Evolutionary conservation across 257 asterid genomes (phyloP).

Genomic region (Primulina tabacum): DNA sequence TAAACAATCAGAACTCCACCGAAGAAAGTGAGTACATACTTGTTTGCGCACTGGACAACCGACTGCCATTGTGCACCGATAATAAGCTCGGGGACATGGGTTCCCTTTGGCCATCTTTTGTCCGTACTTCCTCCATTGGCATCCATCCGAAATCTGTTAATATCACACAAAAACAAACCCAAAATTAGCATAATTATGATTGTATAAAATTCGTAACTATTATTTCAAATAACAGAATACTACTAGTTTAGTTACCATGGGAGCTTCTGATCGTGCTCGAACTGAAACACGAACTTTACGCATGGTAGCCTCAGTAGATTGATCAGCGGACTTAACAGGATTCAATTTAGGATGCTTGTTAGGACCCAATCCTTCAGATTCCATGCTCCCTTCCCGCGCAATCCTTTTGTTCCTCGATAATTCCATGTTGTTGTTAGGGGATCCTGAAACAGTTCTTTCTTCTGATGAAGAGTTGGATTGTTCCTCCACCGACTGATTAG

Average conservation of each 20-base stretch:
- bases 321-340: constrained; percentile 41
- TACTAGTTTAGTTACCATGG: constrained; percentile 41
- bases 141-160: constrained; percentile 83
- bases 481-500: constrained; percentile 31
- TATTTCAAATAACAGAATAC: background rate
- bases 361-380: constrained; percentile 67
- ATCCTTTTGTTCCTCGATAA: constrained; percentile 36
- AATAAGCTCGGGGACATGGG: constrained; percentile 93
- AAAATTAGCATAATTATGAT: background rate
- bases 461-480: constrained; percentile 63
- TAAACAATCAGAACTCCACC: too few species aligned
- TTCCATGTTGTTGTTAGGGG: constrained; percentile 36
- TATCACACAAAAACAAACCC: background rate
- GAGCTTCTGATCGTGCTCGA: constrained; percentile 97
- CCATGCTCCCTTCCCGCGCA: constrained; percentile 72
- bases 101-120: constrained; percentile 97
- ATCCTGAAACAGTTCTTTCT: constrained; percentile 73
- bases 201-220: background rate
- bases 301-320: constrained; percentile 72
- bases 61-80: constrained; percentile 90
- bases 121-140: constrained; percentile 98
- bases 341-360: constrained; percentile 47
- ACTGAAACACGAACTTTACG: constrained; percentile 97
- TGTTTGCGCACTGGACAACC: constrained; percentile 98
- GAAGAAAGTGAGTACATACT: constrained; percentile 29